These are phyloP conservation scores for Globisporangium parvum DNA, from an alignment of 352 stramenopile genomes.

Conservation along the genomic window DNA sequence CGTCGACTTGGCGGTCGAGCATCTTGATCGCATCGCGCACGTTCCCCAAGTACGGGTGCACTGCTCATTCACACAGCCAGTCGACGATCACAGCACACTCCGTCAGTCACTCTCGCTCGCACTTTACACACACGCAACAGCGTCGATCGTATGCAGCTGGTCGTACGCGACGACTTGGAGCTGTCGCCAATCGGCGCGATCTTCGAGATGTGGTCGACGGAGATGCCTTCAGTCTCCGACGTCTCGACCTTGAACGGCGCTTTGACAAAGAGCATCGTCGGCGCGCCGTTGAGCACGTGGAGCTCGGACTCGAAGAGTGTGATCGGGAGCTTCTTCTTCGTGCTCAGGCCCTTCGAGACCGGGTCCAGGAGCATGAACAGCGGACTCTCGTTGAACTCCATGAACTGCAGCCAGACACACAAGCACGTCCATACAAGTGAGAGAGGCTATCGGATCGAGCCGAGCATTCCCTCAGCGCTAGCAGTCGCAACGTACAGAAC, in stretches of 20 bases:
- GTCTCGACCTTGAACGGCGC: constrained; percentile 85
- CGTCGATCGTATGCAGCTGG: constrained; percentile 4
- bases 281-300: constrained; percentile 75
- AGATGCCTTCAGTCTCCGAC: constrained; percentile 81
- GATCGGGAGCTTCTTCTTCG: constrained; percentile 87
- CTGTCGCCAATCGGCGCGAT: constrained; percentile 63
- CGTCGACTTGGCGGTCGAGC: constrained; percentile 75
- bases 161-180: constrained; percentile 64
- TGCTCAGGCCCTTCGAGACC: constrained; percentile 46
- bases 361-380: constrained; percentile 77
- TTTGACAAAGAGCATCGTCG: constrained; percentile 89
- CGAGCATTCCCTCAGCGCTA: background rate
- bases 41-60: constrained; percentile 76
- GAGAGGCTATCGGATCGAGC: background rate
- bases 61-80: constrained; percentile 24
- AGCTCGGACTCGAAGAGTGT: constrained; percentile 83
- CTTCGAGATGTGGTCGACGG: constrained; percentile 88
- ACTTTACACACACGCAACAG: background rate
- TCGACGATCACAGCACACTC: background rate
- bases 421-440: background rate
- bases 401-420: constrained; percentile 39
- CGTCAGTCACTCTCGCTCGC: background rate
- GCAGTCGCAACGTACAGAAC: constrained; percentile 32
- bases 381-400: constrained; percentile 86
- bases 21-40: constrained; percentile 82